A percentile compares a stretch with the other conserved stretches of the same genome.
These are phyloP conservation scores for Calycina marina DNA, from an alignment of 2,329 filamentous ascomycete species.

Conservation along the genomic window DNA sequence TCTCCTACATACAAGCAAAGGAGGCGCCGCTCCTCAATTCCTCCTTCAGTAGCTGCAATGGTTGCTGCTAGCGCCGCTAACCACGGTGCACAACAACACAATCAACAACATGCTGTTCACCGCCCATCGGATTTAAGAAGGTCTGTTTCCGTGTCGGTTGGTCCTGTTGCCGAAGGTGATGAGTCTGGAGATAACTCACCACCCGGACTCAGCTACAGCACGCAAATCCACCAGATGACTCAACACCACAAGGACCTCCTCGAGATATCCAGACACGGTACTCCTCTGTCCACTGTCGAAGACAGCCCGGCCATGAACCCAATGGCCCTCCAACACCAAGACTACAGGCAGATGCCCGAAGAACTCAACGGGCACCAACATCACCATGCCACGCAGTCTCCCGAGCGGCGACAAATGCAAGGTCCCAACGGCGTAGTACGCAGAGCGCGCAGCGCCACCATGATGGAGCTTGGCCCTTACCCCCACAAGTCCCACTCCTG, in stretches of 20 bases:
- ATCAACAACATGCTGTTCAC: slow-evolving; percentile 50
- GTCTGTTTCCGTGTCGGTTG: slow-evolving; percentile 78
- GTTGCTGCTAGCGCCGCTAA: slow-evolving; percentile 44
- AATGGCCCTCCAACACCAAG: slow-evolving; percentile 47
- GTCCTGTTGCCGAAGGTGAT: slow-evolving; percentile 66
- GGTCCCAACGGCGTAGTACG: slow-evolving; percentile 65
- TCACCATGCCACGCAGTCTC: slow-evolving; percentile 44
- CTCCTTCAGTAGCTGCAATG: slow-evolving; percentile 57
- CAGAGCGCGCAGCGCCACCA: slow-evolving; percentile 82
- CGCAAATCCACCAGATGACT: slow-evolving; percentile 47
- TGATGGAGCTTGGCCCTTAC: slow-evolving; percentile 93
- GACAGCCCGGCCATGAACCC: slow-evolving; percentile 65
- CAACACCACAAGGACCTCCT: slow-evolving; percentile 67
- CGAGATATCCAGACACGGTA: slow-evolving; percentile 77
- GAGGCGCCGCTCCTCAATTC: slow-evolving; percentile 82
- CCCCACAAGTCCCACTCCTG: slow-evolving; percentile 97
- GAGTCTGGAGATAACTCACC: slow-evolving; percentile 69
- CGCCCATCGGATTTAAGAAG: slow-evolving; percentile 80
- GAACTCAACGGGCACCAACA: slow-evolving; percentile 44
- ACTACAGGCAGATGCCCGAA: slow-evolving; percentile 49
- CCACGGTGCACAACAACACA: slow-evolving; percentile 23
- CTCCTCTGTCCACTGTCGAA: slow-evolving; percentile 74
- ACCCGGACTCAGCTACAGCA: slow-evolving; percentile 58
- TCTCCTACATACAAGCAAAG: slow-evolving; percentile 98
- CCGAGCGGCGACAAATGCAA: slow-evolving; percentile 52